Conservation (phyloP, 1,284 basidiomycete species). For the Moniliophthora roreri region DNA sequence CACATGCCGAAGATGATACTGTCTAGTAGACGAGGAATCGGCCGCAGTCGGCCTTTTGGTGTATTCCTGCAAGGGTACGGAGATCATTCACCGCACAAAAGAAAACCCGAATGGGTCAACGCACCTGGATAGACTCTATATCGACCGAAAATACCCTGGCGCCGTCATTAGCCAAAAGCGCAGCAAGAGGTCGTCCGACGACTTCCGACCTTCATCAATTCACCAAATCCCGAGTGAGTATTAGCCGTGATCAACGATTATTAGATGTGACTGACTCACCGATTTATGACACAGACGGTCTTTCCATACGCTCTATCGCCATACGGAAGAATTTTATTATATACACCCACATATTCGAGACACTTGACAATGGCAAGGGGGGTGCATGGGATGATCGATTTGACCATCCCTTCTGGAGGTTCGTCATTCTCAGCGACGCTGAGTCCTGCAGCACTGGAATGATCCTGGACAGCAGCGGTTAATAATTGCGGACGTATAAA, state of each 20-base stretch:
- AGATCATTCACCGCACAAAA: background rate
- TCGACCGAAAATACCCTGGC: conserved; percentile 94
- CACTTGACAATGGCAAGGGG: conserved; percentile 96
- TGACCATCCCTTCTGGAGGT: conserved; percentile 81
- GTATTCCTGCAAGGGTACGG: conserved; percentile 59
- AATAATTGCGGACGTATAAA: conserved; percentile 70
- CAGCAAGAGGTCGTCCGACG: conserved; percentile 92
- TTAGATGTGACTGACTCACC: conserved; percentile 43
- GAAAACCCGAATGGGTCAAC: conserved; percentile 11
- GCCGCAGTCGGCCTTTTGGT: conserved; percentile 76
- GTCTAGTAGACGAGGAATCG: conserved; percentile 36
- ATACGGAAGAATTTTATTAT: conserved; percentile 90
- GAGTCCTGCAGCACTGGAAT: conserved; percentile 22
- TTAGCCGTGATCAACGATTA: background rate
- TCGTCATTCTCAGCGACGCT: conserved; percentile 48
- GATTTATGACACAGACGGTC: conserved; percentile 93
- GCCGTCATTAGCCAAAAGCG: conserved; percentile 92
- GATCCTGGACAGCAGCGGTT: conserved; percentile 41
- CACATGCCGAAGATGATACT: conserved; percentile 84
- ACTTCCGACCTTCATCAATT: conserved; percentile 78
- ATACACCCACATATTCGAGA: conserved; percentile 88
- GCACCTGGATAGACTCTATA: conserved; percentile 86
- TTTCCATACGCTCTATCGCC: conserved; percentile 94
- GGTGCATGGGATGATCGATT: conserved; percentile 96
- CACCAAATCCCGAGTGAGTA: background rate